Conservation (phyloP, 768 basidiomycete species). For the Macrocybe gigantea region DNA sequence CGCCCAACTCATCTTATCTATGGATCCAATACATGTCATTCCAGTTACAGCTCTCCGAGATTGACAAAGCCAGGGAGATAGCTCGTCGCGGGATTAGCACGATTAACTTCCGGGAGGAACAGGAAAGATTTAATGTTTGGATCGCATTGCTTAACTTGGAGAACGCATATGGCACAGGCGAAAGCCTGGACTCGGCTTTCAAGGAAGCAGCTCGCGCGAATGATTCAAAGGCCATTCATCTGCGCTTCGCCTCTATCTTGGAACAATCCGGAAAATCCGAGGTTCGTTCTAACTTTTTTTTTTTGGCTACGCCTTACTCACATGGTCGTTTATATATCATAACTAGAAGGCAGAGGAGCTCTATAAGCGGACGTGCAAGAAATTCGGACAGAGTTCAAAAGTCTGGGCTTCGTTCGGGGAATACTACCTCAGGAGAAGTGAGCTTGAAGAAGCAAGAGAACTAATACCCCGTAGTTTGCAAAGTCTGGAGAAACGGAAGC, state of each 20-base stretch:
- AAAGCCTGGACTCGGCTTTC: slow-evolving; percentile 74
- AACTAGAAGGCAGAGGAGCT: slow-evolving; percentile 89
- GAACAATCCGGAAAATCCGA: slow-evolving; percentile 79
- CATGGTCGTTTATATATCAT: not conserved
- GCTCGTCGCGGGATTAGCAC: slow-evolving; percentile 78
- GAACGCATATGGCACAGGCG: slow-evolving; percentile 84
- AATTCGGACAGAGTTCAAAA: slow-evolving; percentile 90
- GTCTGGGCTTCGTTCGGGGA: slow-evolving; percentile 90
- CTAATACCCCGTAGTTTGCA: slow-evolving; percentile 85
- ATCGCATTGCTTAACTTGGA: slow-evolving; percentile 94
- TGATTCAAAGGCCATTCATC: slow-evolving; percentile 87
- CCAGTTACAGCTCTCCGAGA: slow-evolving; percentile 92
- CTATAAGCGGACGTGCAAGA: slow-evolving; percentile 83
- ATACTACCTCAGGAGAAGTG: slow-evolving; percentile 67
- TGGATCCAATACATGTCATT: slow-evolving; percentile 99
- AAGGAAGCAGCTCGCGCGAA: slow-evolving; percentile 87
- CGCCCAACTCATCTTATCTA: slow-evolving; percentile 94
- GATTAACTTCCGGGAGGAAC: slow-evolving; percentile 94
- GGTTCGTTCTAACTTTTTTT: slow-evolving; percentile 32
- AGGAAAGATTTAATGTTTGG: slow-evolving; percentile 96
- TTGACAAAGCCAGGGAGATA: slow-evolving; percentile 90
- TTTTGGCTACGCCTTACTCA: not conserved
- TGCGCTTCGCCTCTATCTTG: slow-evolving; percentile 79
- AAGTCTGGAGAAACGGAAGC: slow-evolving; percentile 89
- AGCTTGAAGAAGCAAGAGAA: slow-evolving; percentile 76